Percentiles rank a stretch among this genome's conserved stretches.
Evolutionary conservation across 495 filamentous ascomycete genomes (phyloP).

Genomic region (Ramalina intermedia): DNA sequence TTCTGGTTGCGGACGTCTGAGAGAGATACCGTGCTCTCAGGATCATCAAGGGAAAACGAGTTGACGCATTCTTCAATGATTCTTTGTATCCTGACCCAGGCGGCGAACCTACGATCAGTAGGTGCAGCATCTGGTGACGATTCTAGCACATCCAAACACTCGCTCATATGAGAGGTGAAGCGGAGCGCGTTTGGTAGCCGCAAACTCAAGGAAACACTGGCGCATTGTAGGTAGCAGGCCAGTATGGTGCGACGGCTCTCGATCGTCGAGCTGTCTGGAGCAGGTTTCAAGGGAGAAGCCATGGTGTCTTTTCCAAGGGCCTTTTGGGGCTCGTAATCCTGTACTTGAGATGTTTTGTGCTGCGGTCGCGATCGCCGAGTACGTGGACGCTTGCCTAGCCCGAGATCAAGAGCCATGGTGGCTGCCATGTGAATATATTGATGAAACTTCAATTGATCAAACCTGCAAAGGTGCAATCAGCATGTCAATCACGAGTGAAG

Average conservation of each 20-base stretch:
- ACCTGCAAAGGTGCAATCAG: conserved; percentile 15
- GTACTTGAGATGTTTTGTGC: background rate
- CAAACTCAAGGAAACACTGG: conserved; percentile 55
- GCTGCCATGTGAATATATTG: conserved; percentile 65
- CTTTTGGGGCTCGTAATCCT: conserved; percentile 2
- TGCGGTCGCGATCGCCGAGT: background rate
- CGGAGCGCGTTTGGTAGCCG: conserved; percentile 60
- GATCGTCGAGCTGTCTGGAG: conserved; percentile 37
- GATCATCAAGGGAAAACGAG: conserved; percentile 22
- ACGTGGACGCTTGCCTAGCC: conserved; percentile 33
- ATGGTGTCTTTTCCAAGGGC: background rate
- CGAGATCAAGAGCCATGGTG: conserved; percentile 66
- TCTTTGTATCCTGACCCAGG: conserved; percentile 19
- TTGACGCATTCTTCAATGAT: conserved; percentile 22
- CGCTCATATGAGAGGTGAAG: conserved; percentile 61
- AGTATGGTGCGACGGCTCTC: conserved; percentile 59
- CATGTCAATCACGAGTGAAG: background rate
- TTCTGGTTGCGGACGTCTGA: conserved; percentile 20
- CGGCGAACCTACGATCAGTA: conserved; percentile 37
- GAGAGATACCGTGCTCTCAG: conserved; percentile 17
- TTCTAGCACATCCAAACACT: conserved; percentile 56
- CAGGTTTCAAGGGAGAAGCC: conserved; percentile 21
- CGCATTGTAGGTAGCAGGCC: conserved; percentile 53
- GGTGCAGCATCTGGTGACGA: conserved; percentile 49
- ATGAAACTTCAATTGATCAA: conserved; percentile 71